Conservation (phyloP, 2,329 filamentous ascomycete genomes). For the Colletotrichum tabaci region DNA sequence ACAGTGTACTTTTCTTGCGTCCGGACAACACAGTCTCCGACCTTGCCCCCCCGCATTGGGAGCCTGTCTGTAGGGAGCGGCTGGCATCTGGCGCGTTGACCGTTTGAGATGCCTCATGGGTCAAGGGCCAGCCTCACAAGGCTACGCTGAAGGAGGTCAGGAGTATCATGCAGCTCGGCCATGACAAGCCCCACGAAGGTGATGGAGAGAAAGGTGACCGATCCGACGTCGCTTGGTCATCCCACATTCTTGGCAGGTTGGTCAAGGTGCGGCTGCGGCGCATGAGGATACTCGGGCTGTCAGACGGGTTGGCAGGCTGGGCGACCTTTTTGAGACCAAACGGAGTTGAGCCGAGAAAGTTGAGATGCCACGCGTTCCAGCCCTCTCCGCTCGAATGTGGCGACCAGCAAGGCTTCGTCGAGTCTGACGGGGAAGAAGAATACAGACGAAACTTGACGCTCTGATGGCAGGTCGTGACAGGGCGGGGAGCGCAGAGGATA, state of each 20-base stretch:
- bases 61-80: slow-evolving; percentile 14
- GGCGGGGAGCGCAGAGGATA: slow-evolving; percentile 8
- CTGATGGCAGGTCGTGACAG: slow-evolving; percentile 35
- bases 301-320: slow-evolving; percentile 27
- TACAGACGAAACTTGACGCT: slow-evolving; percentile 40
- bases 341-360: slow-evolving; percentile 13
- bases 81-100: slow-evolving; percentile 32
- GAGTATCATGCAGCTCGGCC: slow-evolving; percentile 15
- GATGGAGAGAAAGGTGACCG: background rate
- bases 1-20: slow-evolving; percentile 20
- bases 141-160: background rate
- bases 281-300: slow-evolving; percentile 30
- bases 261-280: slow-evolving; percentile 5
- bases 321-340: slow-evolving; percentile 22
- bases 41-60: slow-evolving; percentile 17
- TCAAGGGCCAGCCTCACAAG: slow-evolving; percentile 21
- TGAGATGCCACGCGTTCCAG: slow-evolving; percentile 34
- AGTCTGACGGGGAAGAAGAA: slow-evolving; percentile 22
- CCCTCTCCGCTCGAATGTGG: slow-evolving; percentile 13
- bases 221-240: slow-evolving; percentile 12
- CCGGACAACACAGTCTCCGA: slow-evolving; percentile 27
- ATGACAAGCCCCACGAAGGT: slow-evolving; percentile 7
- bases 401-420: slow-evolving; percentile 24
- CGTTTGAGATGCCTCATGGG: slow-evolving; percentile 38
- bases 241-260: slow-evolving; percentile 17